Conservation (phyloP, 2,329 filamentous ascomycete species). For the Arthrobotrys megalospora region DNA sequence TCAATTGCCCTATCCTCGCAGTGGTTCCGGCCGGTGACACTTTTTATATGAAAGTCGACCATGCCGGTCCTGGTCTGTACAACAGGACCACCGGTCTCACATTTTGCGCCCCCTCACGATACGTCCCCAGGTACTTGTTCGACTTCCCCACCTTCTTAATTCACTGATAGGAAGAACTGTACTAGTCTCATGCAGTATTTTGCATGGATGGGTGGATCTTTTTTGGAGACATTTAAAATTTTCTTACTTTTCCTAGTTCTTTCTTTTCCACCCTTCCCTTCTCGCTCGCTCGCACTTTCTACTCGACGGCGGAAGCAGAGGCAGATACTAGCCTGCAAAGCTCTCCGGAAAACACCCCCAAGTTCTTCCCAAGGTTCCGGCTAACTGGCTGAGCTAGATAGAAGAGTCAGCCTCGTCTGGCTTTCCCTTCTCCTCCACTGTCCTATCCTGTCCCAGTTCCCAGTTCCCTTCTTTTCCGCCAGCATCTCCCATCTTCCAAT, state of each 20-base stretch:
- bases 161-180: slow-evolving; percentile 61
- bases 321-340: slow-evolving; percentile 12
- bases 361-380: slow-evolving; percentile 24
- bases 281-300: slow-evolving; percentile 47
- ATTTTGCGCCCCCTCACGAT: slow-evolving; percentile 44
- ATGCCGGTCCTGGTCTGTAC: slow-evolving; percentile 46
- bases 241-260: slow-evolving; percentile 52
- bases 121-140: slow-evolving; percentile 46
- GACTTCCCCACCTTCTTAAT: slow-evolving; percentile 61
- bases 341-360: not conserved
- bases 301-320: slow-evolving; percentile 33
- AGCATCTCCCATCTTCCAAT: slow-evolving; percentile 36
- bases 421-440: slow-evolving; percentile 36
- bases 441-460: slow-evolving; percentile 33
- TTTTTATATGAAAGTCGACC: slow-evolving; percentile 30
- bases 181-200: slow-evolving; percentile 60
- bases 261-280: slow-evolving; percentile 14
- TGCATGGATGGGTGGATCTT: slow-evolving; percentile 61
- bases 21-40: slow-evolving; percentile 30
- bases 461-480: slow-evolving; percentile 8
- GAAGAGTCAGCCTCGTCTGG: slow-evolving; percentile 46
- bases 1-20: slow-evolving; percentile 32
- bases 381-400: slow-evolving; percentile 27
- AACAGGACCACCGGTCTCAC: slow-evolving; percentile 47
- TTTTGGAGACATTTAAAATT: slow-evolving; percentile 57